Evolutionary conservation across 805 yeast species (phyloP), one percentile per base, ranked within the genome.

Genomic region (Saccharomycopsis schoenii): DNA sequence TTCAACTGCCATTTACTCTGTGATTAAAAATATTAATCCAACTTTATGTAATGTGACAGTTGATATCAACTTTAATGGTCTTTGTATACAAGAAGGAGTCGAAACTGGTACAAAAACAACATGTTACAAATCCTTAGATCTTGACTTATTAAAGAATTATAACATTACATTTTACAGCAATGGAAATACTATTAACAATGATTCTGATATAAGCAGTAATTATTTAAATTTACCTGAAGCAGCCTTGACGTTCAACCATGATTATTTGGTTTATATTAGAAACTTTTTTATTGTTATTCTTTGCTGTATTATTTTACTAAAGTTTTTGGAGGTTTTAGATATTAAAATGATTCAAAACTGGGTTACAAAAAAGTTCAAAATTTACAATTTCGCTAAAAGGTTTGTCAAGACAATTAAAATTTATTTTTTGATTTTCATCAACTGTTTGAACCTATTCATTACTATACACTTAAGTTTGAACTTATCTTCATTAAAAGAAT

Each of bases 21-120:
- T 62, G 56, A 62, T 62, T 24, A 34, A 40, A 24, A 74, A 71
- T 58, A 83, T 73, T 65, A 77, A 85, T n/a, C 78, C 76, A 24
- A 68, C 68, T 52, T 85, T 69, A 11, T 88, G 83, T 25, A 73
- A 70, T 59, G 2, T 55, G 14, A 19, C 50, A 1, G 58, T 62
- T 25, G 57, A 51, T 19, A 19, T 62, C 40, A 57, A 42, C 36
- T 60, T 59, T 14, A 34, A 17, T n/a, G 41, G 52, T 11, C 19
- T 56, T n/a, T 62, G 64, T 37, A n/a, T 62, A 14, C 19, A 47
- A 21, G 52, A 47, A 12, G 52, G 52, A 12, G 10, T 6, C 24
- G 34, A 17, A 17, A 15, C n/a, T 4, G 19, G 25, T 25, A 14
- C 37, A 17, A 57, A 24, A n/a, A 51, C 59, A 21, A 47, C 19